Evolutionary conservation across 1,284 basidiomycete species (phyloP).

Genomic region (Chalciporus sp.): DNA sequence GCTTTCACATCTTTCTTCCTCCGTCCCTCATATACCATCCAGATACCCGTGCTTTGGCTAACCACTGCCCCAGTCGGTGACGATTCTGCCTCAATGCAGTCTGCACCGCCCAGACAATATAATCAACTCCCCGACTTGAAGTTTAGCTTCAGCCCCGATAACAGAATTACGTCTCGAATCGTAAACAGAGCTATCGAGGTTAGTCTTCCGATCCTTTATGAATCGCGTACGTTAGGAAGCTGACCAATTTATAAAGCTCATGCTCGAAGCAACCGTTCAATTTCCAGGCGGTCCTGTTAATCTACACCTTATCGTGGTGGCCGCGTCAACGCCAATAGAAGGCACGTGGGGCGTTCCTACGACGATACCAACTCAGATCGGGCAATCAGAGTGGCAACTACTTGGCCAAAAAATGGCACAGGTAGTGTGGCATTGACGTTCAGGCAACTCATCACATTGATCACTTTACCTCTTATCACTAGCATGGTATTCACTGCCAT

Average conservation of each 20-base stretch:
- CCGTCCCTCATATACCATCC: neutral
- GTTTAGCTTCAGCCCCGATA: conserved; percentile 45
- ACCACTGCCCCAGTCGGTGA: conserved; percentile 37
- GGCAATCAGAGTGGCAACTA: conserved; percentile 41
- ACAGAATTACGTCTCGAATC: conserved; percentile 45
- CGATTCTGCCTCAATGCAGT: conserved; percentile 36
- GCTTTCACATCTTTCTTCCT: neutral
- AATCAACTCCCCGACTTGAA: conserved; percentile 45
- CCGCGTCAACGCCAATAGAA: conserved; percentile 48
- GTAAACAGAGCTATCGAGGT: conserved; percentile 51
- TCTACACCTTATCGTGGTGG: conserved; percentile 60
- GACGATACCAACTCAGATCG: conserved; percentile 27
- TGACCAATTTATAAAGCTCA: conserved; percentile 19
- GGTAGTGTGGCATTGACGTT: conserved; percentile 36
- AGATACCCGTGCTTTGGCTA: conserved; percentile 47
- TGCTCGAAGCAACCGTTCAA: conserved; percentile 34
- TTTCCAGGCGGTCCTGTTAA: conserved; percentile 39
- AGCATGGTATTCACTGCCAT: conserved; percentile 62
- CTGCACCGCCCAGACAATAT: conserved; percentile 33
- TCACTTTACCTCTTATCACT: conserved; percentile 5
- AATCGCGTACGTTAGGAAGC: neutral
- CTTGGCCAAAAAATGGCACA: conserved; percentile 49
- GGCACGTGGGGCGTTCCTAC: conserved; percentile 32
- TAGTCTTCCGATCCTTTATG: conserved; percentile 12
- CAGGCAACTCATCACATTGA: conserved; percentile 17